A percentile compares a stretch with the other conserved stretches of the same genome.
Evolutionary conservation across 768 basidiomycete species (phyloP).

Genomic region (Porpolomopsis calyptriformis): DNA sequence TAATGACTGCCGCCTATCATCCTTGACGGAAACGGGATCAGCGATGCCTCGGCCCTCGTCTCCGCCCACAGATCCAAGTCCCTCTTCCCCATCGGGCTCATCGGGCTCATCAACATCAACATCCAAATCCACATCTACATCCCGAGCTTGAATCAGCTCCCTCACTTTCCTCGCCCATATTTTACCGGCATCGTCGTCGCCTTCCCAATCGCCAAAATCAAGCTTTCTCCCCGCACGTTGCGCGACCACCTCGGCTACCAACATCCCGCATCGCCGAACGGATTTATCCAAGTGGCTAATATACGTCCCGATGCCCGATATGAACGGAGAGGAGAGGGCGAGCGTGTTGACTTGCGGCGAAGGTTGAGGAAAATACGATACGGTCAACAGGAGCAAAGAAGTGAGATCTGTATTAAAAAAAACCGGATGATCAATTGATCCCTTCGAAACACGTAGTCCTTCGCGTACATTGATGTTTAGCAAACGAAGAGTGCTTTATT

Average conservation of each 20-base stretch:
- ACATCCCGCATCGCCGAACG: conserved; percentile 85
- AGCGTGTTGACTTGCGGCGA: conserved; percentile 37
- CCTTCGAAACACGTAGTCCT: no score
- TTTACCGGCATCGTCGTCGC: conserved; percentile 53
- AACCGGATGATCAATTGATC: not conserved
- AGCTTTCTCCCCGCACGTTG: conserved; percentile 51
- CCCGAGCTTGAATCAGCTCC: conserved; percentile 36
- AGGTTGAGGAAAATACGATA: conserved; percentile 48
- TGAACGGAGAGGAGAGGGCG: conserved; percentile 47
- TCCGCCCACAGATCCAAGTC: not conserved
- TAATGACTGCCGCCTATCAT: not conserved
- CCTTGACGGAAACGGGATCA: not conserved
- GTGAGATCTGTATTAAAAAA: conserved; percentile 50
- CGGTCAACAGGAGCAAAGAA: conserved; percentile 50
- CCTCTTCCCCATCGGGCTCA: conserved; percentile 2
- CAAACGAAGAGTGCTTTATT: conserved; percentile 67
- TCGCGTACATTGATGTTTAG: conserved; percentile 65
- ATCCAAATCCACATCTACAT: conserved; percentile 51
- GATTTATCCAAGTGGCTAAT: conserved; percentile 66
- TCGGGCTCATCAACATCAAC: conserved; percentile 20
- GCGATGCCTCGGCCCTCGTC: not conserved
- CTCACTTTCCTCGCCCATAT: conserved; percentile 57
- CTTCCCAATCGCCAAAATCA: conserved; percentile 79
- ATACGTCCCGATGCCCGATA: conserved; percentile 62
- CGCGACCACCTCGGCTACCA: conserved; percentile 76